Percentiles rank a stretch among this genome's conserved stretches.
Conservation (phyloP, 176 grass and related monocot genomes). For the Musa acuminata region DNA sequence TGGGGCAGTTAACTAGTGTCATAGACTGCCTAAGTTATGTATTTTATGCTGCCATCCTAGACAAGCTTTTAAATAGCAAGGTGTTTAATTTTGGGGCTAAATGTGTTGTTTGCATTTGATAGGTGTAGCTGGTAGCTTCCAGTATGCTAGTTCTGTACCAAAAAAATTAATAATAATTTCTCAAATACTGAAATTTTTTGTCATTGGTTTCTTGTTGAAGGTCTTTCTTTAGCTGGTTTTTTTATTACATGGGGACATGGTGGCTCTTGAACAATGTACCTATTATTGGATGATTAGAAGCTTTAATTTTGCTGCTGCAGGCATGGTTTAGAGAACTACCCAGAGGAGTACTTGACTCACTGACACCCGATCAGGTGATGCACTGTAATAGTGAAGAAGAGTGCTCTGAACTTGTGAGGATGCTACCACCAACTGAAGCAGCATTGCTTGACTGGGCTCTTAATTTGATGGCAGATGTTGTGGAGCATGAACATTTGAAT, state of each 20-base stretch:
- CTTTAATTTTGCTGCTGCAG: constrained; percentile 4
- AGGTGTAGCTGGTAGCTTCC: too few relatives aligned
- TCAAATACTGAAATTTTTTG: too few relatives aligned
- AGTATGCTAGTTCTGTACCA: too few relatives aligned
- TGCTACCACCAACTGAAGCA: constrained; percentile 15
- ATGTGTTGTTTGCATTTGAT: background rate
- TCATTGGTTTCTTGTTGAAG: too few relatives aligned
- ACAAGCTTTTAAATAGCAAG: background rate
- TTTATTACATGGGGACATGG: too few relatives aligned
- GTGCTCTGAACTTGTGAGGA: constrained; percentile 10
- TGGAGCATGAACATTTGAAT: constrained; percentile 17
- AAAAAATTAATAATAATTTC: too few relatives aligned
- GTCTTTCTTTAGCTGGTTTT: too few relatives aligned
- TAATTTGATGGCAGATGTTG: constrained; percentile 25
- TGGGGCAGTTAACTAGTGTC: too few relatives aligned
- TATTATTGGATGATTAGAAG: background rate
- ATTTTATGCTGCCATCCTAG: background rate
- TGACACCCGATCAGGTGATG: constrained; percentile 25
- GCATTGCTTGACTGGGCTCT: constrained; percentile 19
- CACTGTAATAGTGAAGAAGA: constrained; percentile 24
- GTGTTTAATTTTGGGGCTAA: background rate
- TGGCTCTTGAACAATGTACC: background rate
- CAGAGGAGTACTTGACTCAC: constrained; percentile 17
- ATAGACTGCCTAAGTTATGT: too few relatives aligned
- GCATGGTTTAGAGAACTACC: constrained; percentile 23